Evolutionary conservation across 176 grass and related monocot species (phyloP), one percentile per base, ranked within the genome.

Genomic region (Tillandsia leiboldiana): DNA sequence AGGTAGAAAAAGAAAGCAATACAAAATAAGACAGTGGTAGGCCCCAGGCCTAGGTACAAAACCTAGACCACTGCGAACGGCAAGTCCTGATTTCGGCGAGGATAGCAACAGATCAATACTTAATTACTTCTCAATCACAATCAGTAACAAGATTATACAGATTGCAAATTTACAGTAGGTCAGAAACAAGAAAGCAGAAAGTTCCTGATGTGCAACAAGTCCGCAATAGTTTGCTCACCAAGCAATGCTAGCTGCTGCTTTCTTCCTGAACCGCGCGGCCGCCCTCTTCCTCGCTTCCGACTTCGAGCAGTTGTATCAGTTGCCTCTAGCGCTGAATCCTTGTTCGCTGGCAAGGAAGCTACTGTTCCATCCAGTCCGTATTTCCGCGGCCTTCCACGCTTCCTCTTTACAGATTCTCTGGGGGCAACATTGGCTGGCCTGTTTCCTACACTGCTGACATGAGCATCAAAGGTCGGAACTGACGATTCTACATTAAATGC

Each of bases 211-310:
- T 18, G 13, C 17, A 17, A 61, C 22, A 10, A 18, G 9, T 2
- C 22, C 0, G 22, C 8, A 7, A 61, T 8, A 61, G 15, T 23
- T 61, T 18, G 20, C 87, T 95, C 73, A 96, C 91, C 91, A 63
- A 91, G 87, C 0, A 85, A 83, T 68, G 91, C 91, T 78, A 96
- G 61, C 80, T 87, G 79, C 72, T 96, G 91, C 81, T 90, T 96
- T 76, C 84, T 90, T 50, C 91, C 91, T 5, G 91, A 85, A 24
- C 91, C 91, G 50, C 87, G 91, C 23, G 91, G 91, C 7, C 91
- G 72, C 15, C 91, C 91, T 79, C 91, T 79, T 1, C 76, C 84
- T 26, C 91, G 87, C 61, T 96, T 96, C 82, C 91, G 87, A 9
- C 69, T 76, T 4, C 23, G 65, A 17, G 72, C 26, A 57, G 73